Conservation (phyloP, 2,329 filamentous ascomycete genomes). For the Nigrograna mackinnonii region DNA sequence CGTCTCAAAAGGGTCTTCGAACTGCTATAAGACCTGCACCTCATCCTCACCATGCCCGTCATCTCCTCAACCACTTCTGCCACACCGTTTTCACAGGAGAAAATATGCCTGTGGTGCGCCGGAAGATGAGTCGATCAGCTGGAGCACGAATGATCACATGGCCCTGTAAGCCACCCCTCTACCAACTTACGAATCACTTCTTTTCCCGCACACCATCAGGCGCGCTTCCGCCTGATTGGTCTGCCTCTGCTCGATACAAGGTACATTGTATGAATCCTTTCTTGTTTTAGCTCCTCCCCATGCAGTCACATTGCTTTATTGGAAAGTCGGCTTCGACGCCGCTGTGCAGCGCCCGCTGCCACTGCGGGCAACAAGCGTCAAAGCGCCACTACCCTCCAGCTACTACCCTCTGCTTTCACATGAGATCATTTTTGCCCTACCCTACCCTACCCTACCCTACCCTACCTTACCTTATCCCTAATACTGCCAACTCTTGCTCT, state of each 20-base stretch:
- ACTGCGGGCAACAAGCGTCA: slow-evolving; percentile 12
- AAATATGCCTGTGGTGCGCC: slow-evolving; percentile 23
- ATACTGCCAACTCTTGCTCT: slow-evolving; percentile 6
- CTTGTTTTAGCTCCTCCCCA: slow-evolving; percentile 41
- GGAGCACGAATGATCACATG: slow-evolving; percentile 38
- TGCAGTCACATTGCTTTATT: slow-evolving; percentile 38
- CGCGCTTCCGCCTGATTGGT: slow-evolving; percentile 31
- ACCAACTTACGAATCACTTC: slow-evolving; percentile 39
- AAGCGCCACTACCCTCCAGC: neutral
- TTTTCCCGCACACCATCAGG: slow-evolving; percentile 40
- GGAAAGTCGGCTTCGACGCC: slow-evolving; percentile 29
- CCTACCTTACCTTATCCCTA: slow-evolving; percentile 11
- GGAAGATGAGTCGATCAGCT: slow-evolving; percentile 40
- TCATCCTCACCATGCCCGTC: slow-evolving; percentile 12
- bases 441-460: slow-evolving; percentile 3
- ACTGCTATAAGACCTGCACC: slow-evolving; percentile 25
- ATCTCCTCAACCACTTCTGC: slow-evolving; percentile 18
- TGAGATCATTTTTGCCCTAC: slow-evolving; percentile 30
- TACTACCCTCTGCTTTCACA: slow-evolving; percentile 20
- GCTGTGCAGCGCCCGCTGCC: slow-evolving; percentile 28
- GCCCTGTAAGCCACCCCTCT: slow-evolving; percentile 41
- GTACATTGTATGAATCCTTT: slow-evolving; percentile 38
- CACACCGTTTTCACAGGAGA: neutral
- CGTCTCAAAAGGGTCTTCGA: slow-evolving; percentile 19
- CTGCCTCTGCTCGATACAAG: slow-evolving; percentile 29